Conservation (phyloP, 2,329 filamentous ascomycete species). For the Alternaria burnsii region DNA sequence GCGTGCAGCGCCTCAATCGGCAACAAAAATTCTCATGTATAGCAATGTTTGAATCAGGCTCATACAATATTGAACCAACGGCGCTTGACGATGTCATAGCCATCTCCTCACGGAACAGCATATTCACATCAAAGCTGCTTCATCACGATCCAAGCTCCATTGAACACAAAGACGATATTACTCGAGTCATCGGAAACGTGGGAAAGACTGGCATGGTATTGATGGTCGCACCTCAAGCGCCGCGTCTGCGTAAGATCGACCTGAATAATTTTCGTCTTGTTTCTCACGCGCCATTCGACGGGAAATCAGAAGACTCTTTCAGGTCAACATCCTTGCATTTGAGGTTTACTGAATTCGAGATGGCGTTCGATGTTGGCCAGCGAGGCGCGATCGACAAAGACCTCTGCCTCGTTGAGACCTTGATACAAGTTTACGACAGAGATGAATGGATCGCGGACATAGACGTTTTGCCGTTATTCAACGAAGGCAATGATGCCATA, state of each 20-base stretch:
- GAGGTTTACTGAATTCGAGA: constrained; percentile 11
- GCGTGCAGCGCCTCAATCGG: no score
- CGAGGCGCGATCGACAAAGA: constrained; percentile 5
- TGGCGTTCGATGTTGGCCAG: not conserved
- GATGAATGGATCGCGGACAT: constrained; percentile 10
- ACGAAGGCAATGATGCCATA: not conserved
- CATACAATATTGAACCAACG: no score
- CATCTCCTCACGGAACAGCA: no score
- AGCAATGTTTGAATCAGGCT: constrained; percentile 14
- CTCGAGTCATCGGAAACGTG: not conserved
- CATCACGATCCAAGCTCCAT: no score
- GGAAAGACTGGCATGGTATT: not conserved
- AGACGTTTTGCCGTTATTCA: not conserved
- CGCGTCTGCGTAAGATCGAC: not conserved
- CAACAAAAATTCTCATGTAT: no score
- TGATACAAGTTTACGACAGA: constrained; percentile 8
- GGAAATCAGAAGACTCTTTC: constrained; percentile 1
- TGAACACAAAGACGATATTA: no score
- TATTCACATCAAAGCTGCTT: no score
- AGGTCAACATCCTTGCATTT: constrained; percentile 11
- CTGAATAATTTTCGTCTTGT: not conserved
- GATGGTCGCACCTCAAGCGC: not conserved
- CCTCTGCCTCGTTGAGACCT: constrained; percentile 4
- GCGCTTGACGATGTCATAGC: no score
- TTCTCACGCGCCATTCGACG: constrained; percentile 4